These are phyloP conservation scores for Phragmites australis DNA, from an alignment of 176 grass and related monocot genomes.

Conservation along the genomic window DNA sequence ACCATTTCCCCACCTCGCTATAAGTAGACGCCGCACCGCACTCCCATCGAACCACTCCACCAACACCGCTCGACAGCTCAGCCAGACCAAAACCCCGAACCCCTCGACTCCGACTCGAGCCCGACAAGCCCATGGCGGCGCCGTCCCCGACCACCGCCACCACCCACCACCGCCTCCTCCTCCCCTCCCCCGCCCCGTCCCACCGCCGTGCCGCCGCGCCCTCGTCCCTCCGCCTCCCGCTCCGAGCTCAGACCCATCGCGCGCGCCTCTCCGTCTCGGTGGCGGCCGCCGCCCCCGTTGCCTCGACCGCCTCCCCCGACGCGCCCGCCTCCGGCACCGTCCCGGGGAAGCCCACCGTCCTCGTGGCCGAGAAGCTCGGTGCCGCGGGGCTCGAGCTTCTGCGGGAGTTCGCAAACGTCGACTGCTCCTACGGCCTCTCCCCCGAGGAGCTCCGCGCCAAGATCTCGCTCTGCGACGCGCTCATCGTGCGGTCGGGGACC, in stretches of 20 bases:
- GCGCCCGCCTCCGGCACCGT: neutral
- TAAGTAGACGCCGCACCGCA: slow-evolving; percentile 21
- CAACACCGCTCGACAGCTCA: neutral
- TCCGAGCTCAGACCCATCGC: slow-evolving; percentile 16
- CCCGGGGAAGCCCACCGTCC: slow-evolving; percentile 59
- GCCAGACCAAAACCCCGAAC: slow-evolving; percentile 16
- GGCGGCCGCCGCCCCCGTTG: slow-evolving; percentile 1
- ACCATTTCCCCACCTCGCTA: slow-evolving; percentile 1
- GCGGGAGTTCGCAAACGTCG: slow-evolving; percentile 75
- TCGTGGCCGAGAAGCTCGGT: slow-evolving; percentile 89
- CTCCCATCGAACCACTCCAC: neutral
- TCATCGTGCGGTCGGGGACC: slow-evolving; percentile 77
- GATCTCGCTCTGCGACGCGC: slow-evolving; percentile 80
- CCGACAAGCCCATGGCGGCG: slow-evolving; percentile 48
- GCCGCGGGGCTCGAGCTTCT: slow-evolving; percentile 63
- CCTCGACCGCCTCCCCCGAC: slow-evolving; percentile 23
- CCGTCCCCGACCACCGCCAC: slow-evolving; percentile 38
- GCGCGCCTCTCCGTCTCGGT: slow-evolving; percentile 32
- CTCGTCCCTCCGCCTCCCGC: slow-evolving; percentile 32
- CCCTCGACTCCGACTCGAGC: neutral
- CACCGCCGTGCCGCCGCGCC: slow-evolving; percentile 25
- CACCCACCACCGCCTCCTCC: slow-evolving; percentile 27
- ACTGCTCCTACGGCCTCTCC: slow-evolving; percentile 81
- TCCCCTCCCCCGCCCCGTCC: neutral
- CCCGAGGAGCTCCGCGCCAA: slow-evolving; percentile 88